Percentiles rank a stretch among this genome's conserved stretches.
These are phyloP conservation scores for Nitzschia putrida DNA, from an alignment of 108 stramenopile species.

Conservation along the genomic window DNA sequence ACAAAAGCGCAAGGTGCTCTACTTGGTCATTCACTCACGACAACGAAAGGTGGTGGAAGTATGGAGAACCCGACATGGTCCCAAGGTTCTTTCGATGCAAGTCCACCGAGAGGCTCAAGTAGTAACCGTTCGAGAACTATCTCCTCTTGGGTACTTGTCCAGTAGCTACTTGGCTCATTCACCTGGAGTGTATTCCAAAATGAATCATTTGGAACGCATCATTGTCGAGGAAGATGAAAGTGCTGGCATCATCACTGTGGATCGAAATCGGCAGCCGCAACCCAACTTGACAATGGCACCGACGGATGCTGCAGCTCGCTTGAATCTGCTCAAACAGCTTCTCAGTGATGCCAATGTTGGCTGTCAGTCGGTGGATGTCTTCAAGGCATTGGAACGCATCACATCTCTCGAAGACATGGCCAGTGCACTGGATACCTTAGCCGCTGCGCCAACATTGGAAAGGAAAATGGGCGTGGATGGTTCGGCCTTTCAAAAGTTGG, in stretches of 20 bases:
- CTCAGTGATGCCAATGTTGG: slow-evolving; percentile 65
- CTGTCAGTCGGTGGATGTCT: slow-evolving; percentile 53
- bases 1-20: slow-evolving; percentile 29
- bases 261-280: slow-evolving; percentile 8
- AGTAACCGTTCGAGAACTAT: slow-evolving; percentile 34
- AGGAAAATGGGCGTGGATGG: slow-evolving; percentile 66
- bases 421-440: slow-evolving; percentile 63
- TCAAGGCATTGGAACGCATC: slow-evolving; percentile 64
- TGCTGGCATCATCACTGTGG: slow-evolving; percentile 16
- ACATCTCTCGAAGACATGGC: slow-evolving; percentile 64
- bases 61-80: slow-evolving; percentile 61
- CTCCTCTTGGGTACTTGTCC: slow-evolving; percentile 20
- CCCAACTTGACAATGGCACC: slow-evolving; percentile 11
- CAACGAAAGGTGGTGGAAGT: slow-evolving; percentile 73
- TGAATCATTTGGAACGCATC: slow-evolving; percentile 46
- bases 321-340: slow-evolving; percentile 72
- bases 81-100: slow-evolving; percentile 50
- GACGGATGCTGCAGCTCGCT: slow-evolving; percentile 51
- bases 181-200: slow-evolving; percentile 34
- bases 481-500: slow-evolving; percentile 65
- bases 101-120: slow-evolving; percentile 50
- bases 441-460: slow-evolving; percentile 60
- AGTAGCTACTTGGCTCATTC: slow-evolving; percentile 42
- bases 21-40: slow-evolving; percentile 73
- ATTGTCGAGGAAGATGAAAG: slow-evolving; percentile 35